Conservation (phyloP, 1,284 basidiomycete genomes). For the Cryptococcus sp. region DNA sequence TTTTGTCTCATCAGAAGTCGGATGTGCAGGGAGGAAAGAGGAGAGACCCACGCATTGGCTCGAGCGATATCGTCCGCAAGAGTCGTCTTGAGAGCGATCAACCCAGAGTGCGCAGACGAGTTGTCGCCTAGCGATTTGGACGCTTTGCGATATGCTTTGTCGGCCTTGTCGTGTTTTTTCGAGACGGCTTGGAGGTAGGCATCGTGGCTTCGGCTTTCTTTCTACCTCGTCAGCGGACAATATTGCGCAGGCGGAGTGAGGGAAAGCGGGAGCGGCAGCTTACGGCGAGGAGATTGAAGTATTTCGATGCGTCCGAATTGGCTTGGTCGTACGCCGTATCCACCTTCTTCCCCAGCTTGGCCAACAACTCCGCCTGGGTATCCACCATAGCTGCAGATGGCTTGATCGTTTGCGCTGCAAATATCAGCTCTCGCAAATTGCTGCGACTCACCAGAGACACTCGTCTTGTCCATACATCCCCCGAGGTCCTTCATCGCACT, state of each 20-base stretch:
- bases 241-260: neutral
- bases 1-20: neutral
- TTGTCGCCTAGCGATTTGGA: constrained; percentile 19
- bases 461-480: constrained; percentile 18
- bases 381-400: constrained; percentile 19
- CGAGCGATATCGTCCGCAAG: constrained; percentile 19
- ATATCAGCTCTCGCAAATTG: neutral
- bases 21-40: too few species aligned
- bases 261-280: neutral
- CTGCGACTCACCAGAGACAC: constrained; percentile 14
- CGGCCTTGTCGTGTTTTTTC: constrained; percentile 26
- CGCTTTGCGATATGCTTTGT: constrained; percentile 29
- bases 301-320: constrained; percentile 22
- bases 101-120: constrained; percentile 18
- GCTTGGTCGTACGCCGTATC: constrained; percentile 24
- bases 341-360: constrained; percentile 19
- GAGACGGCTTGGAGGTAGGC: constrained; percentile 19
- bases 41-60: constrained; percentile 14
- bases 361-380: constrained; percentile 9
- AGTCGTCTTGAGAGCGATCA: constrained; percentile 18
- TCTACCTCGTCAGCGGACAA: constrained; percentile 7
- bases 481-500: constrained; percentile 16
- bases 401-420: constrained; percentile 22
- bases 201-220: constrained; percentile 24
- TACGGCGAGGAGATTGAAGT: constrained; percentile 26